Conservation (phyloP, 345 rosid genomes). For the Lenwebbia sp. region DNA sequence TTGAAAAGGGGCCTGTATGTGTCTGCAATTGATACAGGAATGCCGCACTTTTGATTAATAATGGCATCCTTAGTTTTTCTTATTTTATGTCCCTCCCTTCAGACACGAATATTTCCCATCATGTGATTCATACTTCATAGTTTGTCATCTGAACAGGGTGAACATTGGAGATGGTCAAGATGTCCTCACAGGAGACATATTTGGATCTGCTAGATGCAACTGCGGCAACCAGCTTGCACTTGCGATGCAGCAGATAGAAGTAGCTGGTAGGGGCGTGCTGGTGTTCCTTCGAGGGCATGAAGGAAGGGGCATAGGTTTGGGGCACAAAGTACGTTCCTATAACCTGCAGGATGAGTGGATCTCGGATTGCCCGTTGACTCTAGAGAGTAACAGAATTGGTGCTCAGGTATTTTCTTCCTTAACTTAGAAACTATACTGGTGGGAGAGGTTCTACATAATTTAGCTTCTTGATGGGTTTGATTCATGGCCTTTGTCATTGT, state of each 20-base stretch:
- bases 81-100: neutral
- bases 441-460: too few species aligned
- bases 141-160: neutral
- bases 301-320: neutral
- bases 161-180: neutral
- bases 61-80: neutral
- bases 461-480: too few species aligned
- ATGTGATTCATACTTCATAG: neutral
- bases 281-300: neutral
- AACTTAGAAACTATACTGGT: too few species aligned
- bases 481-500: too few species aligned
- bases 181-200: neutral
- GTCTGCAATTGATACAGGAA: neutral
- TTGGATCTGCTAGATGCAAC: neutral
- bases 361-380: too few species aligned
- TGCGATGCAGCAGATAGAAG: neutral
- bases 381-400: too few species aligned
- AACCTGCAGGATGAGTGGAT: too few species aligned
- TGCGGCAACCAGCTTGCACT: neutral
- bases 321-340: too few species aligned
- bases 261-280: neutral
- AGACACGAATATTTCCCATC: neutral
- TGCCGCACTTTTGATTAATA: neutral
- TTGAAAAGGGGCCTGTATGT: neutral
- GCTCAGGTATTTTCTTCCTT: slow-evolving; percentile 57